These are phyloP conservation scores for Lactifluus volemus DNA, from an alignment of 768 basidiomycete genomes.

Conservation along the genomic window DNA sequence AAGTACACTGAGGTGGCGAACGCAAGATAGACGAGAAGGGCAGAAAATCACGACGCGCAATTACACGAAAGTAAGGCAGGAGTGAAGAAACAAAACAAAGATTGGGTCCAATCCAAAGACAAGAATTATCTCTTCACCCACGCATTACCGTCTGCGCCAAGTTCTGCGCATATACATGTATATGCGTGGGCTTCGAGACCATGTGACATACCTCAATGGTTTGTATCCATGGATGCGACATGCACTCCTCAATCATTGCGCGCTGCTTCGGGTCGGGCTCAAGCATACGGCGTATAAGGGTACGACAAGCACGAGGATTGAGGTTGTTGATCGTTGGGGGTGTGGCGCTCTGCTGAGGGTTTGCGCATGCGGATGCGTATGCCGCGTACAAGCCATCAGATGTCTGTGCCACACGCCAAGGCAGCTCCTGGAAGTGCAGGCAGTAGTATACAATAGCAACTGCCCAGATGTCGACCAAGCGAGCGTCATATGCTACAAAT, in stretches of 20 bases:
- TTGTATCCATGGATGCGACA: slow-evolving; percentile 71
- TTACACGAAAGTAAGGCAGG: neutral
- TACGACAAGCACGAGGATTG: slow-evolving; percentile 75
- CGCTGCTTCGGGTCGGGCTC: slow-evolving; percentile 85
- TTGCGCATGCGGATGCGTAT: slow-evolving; percentile 54
- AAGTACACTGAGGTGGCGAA: neutral
- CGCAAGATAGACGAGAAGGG: neutral
- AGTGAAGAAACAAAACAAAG: neutral
- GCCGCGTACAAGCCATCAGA: slow-evolving; percentile 73
- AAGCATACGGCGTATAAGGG: slow-evolving; percentile 85
- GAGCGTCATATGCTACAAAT: slow-evolving; percentile 84
- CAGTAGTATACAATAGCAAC: slow-evolving; percentile 97
- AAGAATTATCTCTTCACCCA: neutral
- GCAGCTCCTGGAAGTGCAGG: slow-evolving; percentile 94
- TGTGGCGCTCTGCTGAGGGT: slow-evolving; percentile 35
- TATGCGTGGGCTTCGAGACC: slow-evolving; percentile 53
- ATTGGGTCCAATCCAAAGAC: neutral
- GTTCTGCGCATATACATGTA: slow-evolving; percentile 41
- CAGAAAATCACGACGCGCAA: neutral
- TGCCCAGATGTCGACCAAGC: slow-evolving; percentile 97
- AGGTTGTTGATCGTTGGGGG: slow-evolving; percentile 80
- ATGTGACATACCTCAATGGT: slow-evolving; percentile 76
- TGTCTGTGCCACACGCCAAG: slow-evolving; percentile 90
- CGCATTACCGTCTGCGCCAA: slow-evolving; percentile 6
- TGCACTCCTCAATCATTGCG: slow-evolving; percentile 68